Base-by-base conservation (phyloP, 345 rosid genomes). In the Populus pruinosa region DNA sequence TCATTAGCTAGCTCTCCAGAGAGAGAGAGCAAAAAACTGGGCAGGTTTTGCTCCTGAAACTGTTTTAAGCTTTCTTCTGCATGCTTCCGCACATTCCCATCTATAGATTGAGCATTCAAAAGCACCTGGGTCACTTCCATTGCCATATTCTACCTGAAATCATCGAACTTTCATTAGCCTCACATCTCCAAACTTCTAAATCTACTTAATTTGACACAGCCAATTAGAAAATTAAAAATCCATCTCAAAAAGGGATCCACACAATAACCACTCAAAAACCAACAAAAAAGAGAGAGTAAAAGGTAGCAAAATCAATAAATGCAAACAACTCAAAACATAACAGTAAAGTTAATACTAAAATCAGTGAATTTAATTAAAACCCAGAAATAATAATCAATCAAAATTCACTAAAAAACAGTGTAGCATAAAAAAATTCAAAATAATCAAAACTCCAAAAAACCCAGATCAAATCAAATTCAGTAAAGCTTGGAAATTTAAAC, bases 111-210 rank as follows among this genome's bases (percentile, higher is more conserved):
- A 70, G 95, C 95, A 83, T 88, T 88, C 79, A 91, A 74, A 68
- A 91, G 95, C 82, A 91, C 83, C 85, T 89, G 89, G 7, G 95
- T 91, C 61, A 91, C 89, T 78, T 89, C 95, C 88, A 86, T 83
- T 0, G 85, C 85, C 85, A 81, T 82, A 39, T 23, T 76, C 33
- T 73, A 76, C 63, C 79, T 81, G 83, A 43, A 64, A 69, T 41
- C 16, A 33, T 73, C 49, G 43, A 70, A 36, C 74, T 16, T 27
- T 64, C 69, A 39, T 31, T 50, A 38, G 61, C 47, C 39, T 59
- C 67, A 43, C 27, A 67, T 33, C 53, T 1, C 53, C n/a, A 21
- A 14, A 49, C 69, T 62, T 75, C 53, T 27, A 69, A 41, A 78
- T 8, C 21, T 44, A 66, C 38, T 31, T 56, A 43, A 64, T 56